Base-by-base conservation (phyloP, 805 yeast genomes). In the Myxozyma sirexii region DNA sequence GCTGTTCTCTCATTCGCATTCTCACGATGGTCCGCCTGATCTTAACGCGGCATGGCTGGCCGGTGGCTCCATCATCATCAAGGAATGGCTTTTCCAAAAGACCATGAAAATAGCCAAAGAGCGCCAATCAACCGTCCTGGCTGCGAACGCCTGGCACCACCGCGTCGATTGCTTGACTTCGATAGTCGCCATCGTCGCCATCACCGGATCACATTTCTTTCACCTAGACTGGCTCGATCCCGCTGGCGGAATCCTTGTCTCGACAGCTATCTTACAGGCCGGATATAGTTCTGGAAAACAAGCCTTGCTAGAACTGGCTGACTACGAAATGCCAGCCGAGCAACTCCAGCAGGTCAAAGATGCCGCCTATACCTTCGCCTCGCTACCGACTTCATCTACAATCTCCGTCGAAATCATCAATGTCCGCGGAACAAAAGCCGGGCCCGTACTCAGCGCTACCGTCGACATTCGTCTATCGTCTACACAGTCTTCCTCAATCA, bases 71-170 rank as follows among this genome's bases (percentile, higher is more conserved):
- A 90, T 94, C 60, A 82, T 80, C 2, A 82, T 91, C 42, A 94
- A 94, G 71, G 99, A 94, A 73, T 83, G 96, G 82, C 83, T 94
- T 43, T 94, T 84, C 75, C 84, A 84, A 59, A 88, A 90, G 12
- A 94, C 99, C 0, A 81, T 86, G 74, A 83, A 84, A 62, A 84
- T 94, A 23, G 99, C 97, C 0, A 78, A 79, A 50, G 77, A 81
- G 62, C 82, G 90, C 29, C 88, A 89, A 70, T 90, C 97, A 0
- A 90, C 90, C 63, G 98, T 94, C 2, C 79, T 94, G 49, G 84
- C 90, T 51, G 99, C 99, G 3, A 94, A 94, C 71, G 99, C 99
- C 2, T 94, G 99, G 98, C 99, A 94, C 73, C 99, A 94, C 71
- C 81, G 99, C 64, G 94, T 93, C 10, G 99, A 94, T 71, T 87